Conservation (phyloP, 768 basidiomycete genomes). For the Leccinum boreale region DNA sequence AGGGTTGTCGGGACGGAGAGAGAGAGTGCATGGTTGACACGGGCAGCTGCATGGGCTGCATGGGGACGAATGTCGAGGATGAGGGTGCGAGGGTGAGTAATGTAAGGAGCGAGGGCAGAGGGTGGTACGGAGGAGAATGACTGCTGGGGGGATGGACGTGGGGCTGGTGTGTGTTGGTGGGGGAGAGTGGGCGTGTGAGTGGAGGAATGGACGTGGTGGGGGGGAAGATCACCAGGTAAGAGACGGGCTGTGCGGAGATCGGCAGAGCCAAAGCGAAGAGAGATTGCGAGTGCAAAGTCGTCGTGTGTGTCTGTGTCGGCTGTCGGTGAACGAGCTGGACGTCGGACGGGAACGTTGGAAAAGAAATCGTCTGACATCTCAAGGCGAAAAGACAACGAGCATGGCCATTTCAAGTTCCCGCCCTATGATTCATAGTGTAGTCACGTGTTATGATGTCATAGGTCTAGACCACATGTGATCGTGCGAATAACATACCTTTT, state of each 20-base stretch:
- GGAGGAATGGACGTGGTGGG: constrained; percentile 24
- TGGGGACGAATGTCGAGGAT: constrained; percentile 89
- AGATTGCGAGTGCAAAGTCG: constrained; percentile 55
- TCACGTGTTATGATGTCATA: constrained; percentile 34
- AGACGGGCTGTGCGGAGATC: constrained; percentile 38
- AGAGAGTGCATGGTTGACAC: constrained; percentile 69
- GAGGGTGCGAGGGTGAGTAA: constrained; percentile 44
- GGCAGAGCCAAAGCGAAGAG: constrained; percentile 40
- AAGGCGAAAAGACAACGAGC: not conserved
- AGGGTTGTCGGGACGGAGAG: constrained; percentile 93
- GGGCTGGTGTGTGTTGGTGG: not conserved
- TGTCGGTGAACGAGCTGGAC: constrained; percentile 2
- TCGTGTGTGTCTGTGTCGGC: constrained; percentile 29
- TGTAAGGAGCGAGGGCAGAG: constrained; percentile 27
- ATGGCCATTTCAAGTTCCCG: not conserved
- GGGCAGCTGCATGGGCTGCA: constrained; percentile 63
- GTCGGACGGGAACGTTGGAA: constrained; percentile 29
- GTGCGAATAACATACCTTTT: constrained; percentile 9
- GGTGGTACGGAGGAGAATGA: constrained; percentile 27
- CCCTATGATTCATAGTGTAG: not conserved
- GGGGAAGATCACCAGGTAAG: constrained; percentile 21
- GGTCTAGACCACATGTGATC: constrained; percentile 25
- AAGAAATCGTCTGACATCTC: constrained; percentile 42
- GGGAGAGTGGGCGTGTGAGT: constrained; percentile 1
- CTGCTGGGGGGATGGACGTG: constrained; percentile 1